Base-by-base conservation (phyloP, 768 basidiomycete species). In the Dioszegia aurantiaca region DNA sequence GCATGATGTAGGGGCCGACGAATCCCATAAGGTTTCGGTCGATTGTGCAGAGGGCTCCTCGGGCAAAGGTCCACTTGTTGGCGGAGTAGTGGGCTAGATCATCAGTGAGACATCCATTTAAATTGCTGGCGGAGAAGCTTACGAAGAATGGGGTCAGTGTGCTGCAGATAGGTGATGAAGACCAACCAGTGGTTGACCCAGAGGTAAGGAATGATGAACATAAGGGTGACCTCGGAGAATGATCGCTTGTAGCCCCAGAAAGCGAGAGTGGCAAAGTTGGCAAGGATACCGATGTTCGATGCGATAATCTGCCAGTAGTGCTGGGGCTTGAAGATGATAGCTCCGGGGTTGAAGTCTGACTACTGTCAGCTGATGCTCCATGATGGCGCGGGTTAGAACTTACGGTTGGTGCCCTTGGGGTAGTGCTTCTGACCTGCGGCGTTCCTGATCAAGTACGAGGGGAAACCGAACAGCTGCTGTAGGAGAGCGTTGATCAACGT, bases 111-210 rank as follows among this genome's bases (percentile, higher is more conserved):
- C n/a, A 10, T 10, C 17, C 31, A n/a, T 24, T 39, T 17, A 33
- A 27, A 10, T 2, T 39, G 14, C 19, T 6, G 16, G 21, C 16
- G 19, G 39, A 4, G 31, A 21, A 31, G 45, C 41, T 43, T 31
- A 52, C 51, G 51, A 42, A 98, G 84, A 44, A 87, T 77, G 19
- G 93, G 90, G 79, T 97, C 94, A 68, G 94, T 97, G 81, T 99
- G 94, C 80, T 99, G 94, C 49, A 97, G 82, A 87, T 90, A 97
- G 19, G 92, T 95, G 80, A 97, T 95, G 68, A 91, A 71, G 57
- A 97, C 90, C 54, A 97, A 83, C 92, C 92, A 95, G 81, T 76
- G 63, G 73, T 78, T 77, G 66, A 79, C 74, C 87, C 88, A 90
- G 60, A 98, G 81, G 80, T 97, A 98, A 52, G 93, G 91, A 17